These are phyloP conservation scores for Helicocarpus griseus DNA, from an alignment of 2,329 filamentous ascomycete species.

Conservation along the genomic window DNA sequence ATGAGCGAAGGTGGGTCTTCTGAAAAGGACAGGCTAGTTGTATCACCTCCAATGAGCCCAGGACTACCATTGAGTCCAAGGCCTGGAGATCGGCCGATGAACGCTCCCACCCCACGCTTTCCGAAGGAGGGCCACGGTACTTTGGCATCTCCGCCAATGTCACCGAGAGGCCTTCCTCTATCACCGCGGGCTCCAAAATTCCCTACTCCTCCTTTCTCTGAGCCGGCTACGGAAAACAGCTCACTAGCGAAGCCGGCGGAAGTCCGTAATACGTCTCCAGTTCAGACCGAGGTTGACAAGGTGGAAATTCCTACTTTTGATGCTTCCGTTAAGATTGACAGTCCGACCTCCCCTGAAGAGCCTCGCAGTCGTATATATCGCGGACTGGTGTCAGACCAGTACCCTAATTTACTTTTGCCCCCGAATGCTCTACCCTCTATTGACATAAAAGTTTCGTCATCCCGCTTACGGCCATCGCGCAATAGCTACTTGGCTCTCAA, in stretches of 20 bases:
- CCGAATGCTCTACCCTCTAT: conserved; percentile 84
- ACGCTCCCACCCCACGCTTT: conserved; percentile 50
- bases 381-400: conserved; percentile 74
- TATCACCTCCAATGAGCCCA: conserved; percentile 48
- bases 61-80: conserved; percentile 55
- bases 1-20: conserved; percentile 13
- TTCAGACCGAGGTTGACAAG: conserved; percentile 10
- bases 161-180: conserved; percentile 53
- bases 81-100: conserved; percentile 49
- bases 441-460: conserved; percentile 79
- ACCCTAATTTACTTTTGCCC: conserved; percentile 72
- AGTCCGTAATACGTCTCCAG: conserved; percentile 10
- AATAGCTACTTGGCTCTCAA: conserved; percentile 73
- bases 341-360: conserved; percentile 19
- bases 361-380: conserved; percentile 53
- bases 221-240: conserved; percentile 12
- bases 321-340: conserved; percentile 24
- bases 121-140: conserved; percentile 40
- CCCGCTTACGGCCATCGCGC: conserved; percentile 84
- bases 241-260: conserved; percentile 26
- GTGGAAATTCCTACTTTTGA: conserved; percentile 28
- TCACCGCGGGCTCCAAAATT: conserved; percentile 66
- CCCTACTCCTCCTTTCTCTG: conserved; percentile 45
- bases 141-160: conserved; percentile 57
- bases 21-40: conserved; percentile 29